Conservation (phyloP, 495 filamentous ascomycete genomes). For the Aspergillus saccharolyticus region DNA sequence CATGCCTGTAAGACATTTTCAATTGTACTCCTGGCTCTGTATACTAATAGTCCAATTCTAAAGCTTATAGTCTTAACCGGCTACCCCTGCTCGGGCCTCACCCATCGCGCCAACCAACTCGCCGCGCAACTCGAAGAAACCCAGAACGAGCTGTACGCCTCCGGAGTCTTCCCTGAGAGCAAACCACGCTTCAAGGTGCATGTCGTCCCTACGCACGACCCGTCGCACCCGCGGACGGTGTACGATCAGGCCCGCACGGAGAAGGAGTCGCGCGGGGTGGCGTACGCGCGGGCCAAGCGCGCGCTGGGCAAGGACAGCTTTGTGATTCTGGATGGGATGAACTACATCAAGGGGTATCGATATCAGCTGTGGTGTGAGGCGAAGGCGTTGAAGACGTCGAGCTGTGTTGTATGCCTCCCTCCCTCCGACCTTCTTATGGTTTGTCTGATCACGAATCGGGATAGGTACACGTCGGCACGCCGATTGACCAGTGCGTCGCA, state of each 20-base stretch:
- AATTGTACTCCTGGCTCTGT: not conserved
- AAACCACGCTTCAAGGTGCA: slow-evolving; percentile 50
- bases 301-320: slow-evolving; percentile 71
- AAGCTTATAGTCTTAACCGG: slow-evolving; percentile 93
- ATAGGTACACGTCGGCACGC: slow-evolving; percentile 72
- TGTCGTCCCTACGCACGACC: slow-evolving; percentile 52
- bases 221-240: slow-evolving; percentile 41
- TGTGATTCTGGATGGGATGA: slow-evolving; percentile 83
- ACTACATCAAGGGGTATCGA: slow-evolving; percentile 97
- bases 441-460: no score
- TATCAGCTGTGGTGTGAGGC: slow-evolving; percentile 96
- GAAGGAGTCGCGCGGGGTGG: slow-evolving; percentile 85
- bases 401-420: slow-evolving; percentile 61
- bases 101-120: slow-evolving; percentile 77
- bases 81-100: slow-evolving; percentile 90
- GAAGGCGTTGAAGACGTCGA: slow-evolving; percentile 77
- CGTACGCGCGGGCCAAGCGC: slow-evolving; percentile 82
- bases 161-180: slow-evolving; percentile 40
- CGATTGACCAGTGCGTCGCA: slow-evolving; percentile 57
- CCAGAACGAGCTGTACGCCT: slow-evolving; percentile 51
- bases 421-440: no score
- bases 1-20: slow-evolving; percentile 8
- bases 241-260: slow-evolving; percentile 63
- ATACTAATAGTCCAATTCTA: not conserved
- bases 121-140: slow-evolving; percentile 40